Evolutionary conservation across 306 rosid genomes (phyloP).

Genomic region (Corylus americana): DNA sequence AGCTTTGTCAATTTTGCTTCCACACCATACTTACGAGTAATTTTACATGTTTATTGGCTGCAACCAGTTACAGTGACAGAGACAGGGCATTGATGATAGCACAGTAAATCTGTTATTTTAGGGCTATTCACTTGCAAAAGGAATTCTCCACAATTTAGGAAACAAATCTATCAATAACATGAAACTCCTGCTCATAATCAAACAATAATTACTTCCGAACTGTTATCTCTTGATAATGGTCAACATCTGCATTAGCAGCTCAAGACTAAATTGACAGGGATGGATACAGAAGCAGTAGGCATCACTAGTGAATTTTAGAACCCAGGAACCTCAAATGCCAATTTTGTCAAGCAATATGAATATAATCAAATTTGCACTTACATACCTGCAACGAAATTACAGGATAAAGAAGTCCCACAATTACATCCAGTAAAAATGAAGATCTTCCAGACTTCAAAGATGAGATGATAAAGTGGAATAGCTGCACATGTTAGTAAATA

Average conservation of each 20-base stretch:
- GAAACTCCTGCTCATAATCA: not conserved
- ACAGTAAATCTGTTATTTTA: conserved; percentile 15
- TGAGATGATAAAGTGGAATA: conserved; percentile 84
- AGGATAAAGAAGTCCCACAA: conserved; percentile 88
- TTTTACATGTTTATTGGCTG: not conserved
- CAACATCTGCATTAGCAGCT: not conserved
- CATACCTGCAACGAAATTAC: conserved; percentile 92
- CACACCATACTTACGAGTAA: not conserved
- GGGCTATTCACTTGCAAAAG: conserved; percentile 14
- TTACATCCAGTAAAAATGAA: conserved; percentile 75
- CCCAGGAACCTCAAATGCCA: conserved; percentile 5
- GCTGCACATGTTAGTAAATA: conserved; percentile 52
- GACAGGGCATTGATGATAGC: not conserved
- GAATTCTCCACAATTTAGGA: not conserved
- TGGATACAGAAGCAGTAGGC: not conserved
- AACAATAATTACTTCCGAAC: not conserved
- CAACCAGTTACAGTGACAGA: not conserved
- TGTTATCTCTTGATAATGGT: not conserved
- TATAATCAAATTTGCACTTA: conserved; percentile 22
- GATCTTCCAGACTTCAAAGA: conserved; percentile 93
- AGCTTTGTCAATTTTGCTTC: not conserved
- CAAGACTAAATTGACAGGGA: not conserved
- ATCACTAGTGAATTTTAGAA: conserved; percentile 7
- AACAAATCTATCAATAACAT: conserved; percentile 4
- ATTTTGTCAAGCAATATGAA: conserved; percentile 1